Base-by-base conservation (phyloP, 176 grass and related monocot species). In the Dactylis glomerata region DNA sequence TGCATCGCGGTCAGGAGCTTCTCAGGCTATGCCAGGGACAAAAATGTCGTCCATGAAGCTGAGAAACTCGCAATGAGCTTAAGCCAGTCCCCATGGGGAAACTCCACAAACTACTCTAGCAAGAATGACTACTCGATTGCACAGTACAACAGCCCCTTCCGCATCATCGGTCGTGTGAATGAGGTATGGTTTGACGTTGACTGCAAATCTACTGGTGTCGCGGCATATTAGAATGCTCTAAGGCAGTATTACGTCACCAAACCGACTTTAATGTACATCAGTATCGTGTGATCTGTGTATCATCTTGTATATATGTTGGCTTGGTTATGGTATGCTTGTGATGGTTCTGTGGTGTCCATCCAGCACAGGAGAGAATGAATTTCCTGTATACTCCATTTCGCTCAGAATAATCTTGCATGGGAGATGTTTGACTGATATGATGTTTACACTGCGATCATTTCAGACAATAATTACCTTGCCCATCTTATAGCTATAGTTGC, bases 121-220 rank as follows among this genome's bases (percentile, higher is more conserved):
- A 73, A 84, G 15, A 85, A 78, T 13, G 88, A 92, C 0, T 97
- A 97, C 84, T 97, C 95, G 3, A 92, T 97, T 59, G 92, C 95
- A 22, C 92, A 97, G 82, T 97, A 94, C 59, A 86, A 84, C 79
- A 91, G 58, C 0, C 95, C 90, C 4, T 91, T 97, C 59, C 92
- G 41, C 82, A 47, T 97, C 71, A 76, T 92, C 37, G 75, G 90
- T 31, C 92, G 95, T 67, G 54, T 86, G 34, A 97, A 97, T 77
- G 95, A 97, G 76, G 95, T 97, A 47, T 97, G 92, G 92, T 88
- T 93, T 3, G 82, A 97, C 45, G 75, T 97, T 61, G 36, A 32
- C 20, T 97, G 95, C 62, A 82, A 84, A 77, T 88, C 92, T n/a
- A 54, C 56, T 37, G 74, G 80, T 40, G 50, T 91, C 6, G 89